Percentiles rank a stretch among this genome's conserved stretches.
Evolutionary conservation across 2,329 filamentous ascomycete species (phyloP).

Genomic region (Paracoccidioides lutzii): DNA sequence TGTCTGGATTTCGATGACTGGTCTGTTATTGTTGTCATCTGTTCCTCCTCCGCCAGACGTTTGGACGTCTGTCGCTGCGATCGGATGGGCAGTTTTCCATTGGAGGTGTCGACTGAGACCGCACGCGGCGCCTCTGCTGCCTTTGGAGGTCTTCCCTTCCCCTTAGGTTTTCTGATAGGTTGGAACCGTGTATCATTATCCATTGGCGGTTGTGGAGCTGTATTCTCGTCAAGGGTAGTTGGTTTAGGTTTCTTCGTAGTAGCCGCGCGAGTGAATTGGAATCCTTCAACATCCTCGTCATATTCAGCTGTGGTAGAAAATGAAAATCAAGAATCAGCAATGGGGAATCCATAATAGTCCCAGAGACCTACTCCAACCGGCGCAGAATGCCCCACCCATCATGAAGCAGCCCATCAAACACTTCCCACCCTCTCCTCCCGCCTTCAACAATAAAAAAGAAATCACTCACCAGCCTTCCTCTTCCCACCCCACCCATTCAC

Average conservation of each 20-base stretch:
- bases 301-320: conserved; percentile 31
- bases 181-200: conserved; percentile 22
- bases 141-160: conserved; percentile 30
- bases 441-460: neutral
- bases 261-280: conserved; percentile 57
- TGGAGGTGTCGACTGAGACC: conserved; percentile 12
- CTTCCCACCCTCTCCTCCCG: neutral
- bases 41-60: conserved; percentile 8
- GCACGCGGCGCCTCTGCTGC: conserved; percentile 5
- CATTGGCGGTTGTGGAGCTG: conserved; percentile 5
- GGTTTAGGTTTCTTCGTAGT: conserved; percentile 51
- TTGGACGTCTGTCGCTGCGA: conserved; percentile 18
- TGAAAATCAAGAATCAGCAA: conserved; percentile 4
- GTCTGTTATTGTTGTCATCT: conserved; percentile 9
- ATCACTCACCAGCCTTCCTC: conserved; percentile 33
- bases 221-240: conserved; percentile 23
- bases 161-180: conserved; percentile 17
- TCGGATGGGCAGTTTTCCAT: conserved; percentile 13
- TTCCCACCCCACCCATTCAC: conserved; percentile 20
- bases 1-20: conserved; percentile 6
- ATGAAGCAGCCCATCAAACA: neutral
- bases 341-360: neutral
- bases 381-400: neutral
- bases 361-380: neutral
- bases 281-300: conserved; percentile 66